Percentiles rank a stretch among this genome's conserved stretches.
Conservation (phyloP, 2,329 filamentous ascomycete genomes). For the Ciborinia camelliae region DNA sequence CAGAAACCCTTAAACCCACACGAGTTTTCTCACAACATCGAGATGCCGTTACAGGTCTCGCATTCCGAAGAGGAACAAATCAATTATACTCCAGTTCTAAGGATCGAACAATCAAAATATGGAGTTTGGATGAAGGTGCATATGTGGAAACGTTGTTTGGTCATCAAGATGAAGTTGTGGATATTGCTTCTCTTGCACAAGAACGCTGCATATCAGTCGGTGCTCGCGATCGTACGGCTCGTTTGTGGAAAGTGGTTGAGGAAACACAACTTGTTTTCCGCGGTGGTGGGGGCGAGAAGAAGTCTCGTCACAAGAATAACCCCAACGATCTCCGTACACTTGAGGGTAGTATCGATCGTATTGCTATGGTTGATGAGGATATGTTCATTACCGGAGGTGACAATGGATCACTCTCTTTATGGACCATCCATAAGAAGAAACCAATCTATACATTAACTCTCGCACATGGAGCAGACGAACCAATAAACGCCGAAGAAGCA, state of each 20-base stretch:
- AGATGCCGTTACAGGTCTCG: slow-evolving; percentile 78
- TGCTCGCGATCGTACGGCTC: slow-evolving; percentile 82
- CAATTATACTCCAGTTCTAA: slow-evolving; percentile 88
- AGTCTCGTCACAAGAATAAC: slow-evolving; percentile 38
- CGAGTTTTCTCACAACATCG: slow-evolving; percentile 89
- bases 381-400: slow-evolving; percentile 92
- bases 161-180: slow-evolving; percentile 86
- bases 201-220: slow-evolving; percentile 92
- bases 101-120: slow-evolving; percentile 92
- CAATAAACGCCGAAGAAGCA: slow-evolving; percentile 62
- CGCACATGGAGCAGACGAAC: slow-evolving; percentile 80
- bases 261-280: slow-evolving; percentile 95
- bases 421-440: slow-evolving; percentile 93
- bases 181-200: slow-evolving; percentile 76
- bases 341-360: slow-evolving; percentile 86
- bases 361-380: slow-evolving; percentile 84
- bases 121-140: slow-evolving; percentile 86
- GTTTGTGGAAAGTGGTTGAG: slow-evolving; percentile 94
- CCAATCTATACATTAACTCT: slow-evolving; percentile 74
- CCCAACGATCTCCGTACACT: slow-evolving; percentile 44
- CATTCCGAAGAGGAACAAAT: slow-evolving; percentile 83
- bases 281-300: slow-evolving; percentile 66
- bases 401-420: slow-evolving; percentile 81
- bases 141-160: slow-evolving; percentile 96
- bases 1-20: slow-evolving; percentile 71